phyloP scores from a whole-genome alignment of 305 asterid genomes.

The Rubia tinctorum region DNA sequence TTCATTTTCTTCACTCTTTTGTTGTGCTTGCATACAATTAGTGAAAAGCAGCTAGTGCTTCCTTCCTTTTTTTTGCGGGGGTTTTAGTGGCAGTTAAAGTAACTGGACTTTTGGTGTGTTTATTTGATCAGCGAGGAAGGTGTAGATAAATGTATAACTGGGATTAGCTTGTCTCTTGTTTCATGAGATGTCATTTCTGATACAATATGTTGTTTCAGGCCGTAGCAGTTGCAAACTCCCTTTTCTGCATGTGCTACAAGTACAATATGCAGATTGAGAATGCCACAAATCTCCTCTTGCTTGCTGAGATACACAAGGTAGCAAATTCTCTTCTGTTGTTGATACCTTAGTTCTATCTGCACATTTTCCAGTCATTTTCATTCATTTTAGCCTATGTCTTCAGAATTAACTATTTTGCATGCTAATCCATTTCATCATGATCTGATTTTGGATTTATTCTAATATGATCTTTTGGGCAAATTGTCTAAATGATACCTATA shows the following conservation, averaged over 20 bases:
- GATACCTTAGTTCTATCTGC: neutral
- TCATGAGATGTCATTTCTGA: conserved; percentile 19
- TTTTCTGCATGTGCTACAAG: conserved; percentile 76
- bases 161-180: neutral
- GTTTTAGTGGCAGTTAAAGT: neutral
- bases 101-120: neutral
- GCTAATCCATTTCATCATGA: neutral
- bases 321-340: conserved; percentile 2
- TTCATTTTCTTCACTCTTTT: conserved; percentile 5
- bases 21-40: neutral
- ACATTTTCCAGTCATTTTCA: neutral
- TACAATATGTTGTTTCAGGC: conserved; percentile 56
- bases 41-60: neutral
- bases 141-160: neutral
- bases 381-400: neutral
- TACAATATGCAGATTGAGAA: conserved; percentile 87
- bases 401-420: neutral
- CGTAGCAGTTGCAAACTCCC: conserved; percentile 81
- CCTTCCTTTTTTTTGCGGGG: neutral
- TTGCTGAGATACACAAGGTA: conserved; percentile 98
- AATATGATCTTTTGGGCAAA: neutral
- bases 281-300: conserved; percentile 85
- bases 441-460: neutral
- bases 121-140: neutral
- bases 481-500: neutral